Base-by-base conservation (phyloP, 345 rosid genomes). In the Melastoma malabathricum region DNA sequence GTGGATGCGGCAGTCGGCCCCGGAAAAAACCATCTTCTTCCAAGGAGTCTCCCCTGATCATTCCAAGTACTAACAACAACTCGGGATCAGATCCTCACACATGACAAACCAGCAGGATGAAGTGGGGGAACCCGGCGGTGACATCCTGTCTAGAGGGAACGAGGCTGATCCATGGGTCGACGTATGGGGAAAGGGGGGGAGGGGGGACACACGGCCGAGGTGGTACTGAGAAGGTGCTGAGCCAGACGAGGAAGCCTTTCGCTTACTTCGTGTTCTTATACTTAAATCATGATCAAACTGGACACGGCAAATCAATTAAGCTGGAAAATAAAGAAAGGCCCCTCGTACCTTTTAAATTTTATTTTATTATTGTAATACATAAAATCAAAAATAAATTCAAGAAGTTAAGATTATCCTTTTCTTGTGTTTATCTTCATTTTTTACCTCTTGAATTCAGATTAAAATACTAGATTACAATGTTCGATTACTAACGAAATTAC, bases 121-220 rank as follows among this genome's bases (percentile, higher is more conserved):
- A 83, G 0, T 89, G 95, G 95, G 78, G 72, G 13, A 59, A 75
- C n/a, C 31, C 72, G 10, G 58, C 34, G 13, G 56, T 50, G 12
- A 68, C 18, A 29, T 61, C 52, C 43, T 89, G 97, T 34, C 41
- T 47, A 4, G 75, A 68, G 29, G 75, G 73, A 61, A 75, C 55
- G 16, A 46, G 51, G 29, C 86, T 92, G 0, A 5, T 63, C 2
- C 25, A 5, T 2, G 83, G 75, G 15, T 51, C 15, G 15, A 17
- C 41, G 0, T 75, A 81, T 23, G 68, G 60, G 3, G 84, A 63
- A 8, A 75, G 82, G 2, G 53, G 68, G 60, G 3, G 84, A 63
- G 10, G 77, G 82, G 2, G 53, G 62, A 10, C 79, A 67, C 41
- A 62, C 58, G 1, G 98, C 90, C 0, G 79, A 81, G 43, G 0